Evolutionary conservation across 371 early-diverging fungal genomes (phyloP).

Genomic region (Nematocida sp.): DNA sequence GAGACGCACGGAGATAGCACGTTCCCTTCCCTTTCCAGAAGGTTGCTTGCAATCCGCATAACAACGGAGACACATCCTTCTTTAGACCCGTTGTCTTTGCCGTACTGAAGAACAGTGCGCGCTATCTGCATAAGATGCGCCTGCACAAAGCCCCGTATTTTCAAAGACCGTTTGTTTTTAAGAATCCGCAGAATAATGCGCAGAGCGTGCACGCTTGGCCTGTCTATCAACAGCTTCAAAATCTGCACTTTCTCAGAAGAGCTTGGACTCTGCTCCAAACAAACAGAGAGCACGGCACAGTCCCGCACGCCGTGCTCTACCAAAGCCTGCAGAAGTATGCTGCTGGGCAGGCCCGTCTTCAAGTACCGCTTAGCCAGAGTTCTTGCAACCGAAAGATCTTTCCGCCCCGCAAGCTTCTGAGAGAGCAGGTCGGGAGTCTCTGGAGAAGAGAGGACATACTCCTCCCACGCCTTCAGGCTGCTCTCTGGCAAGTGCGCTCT

Average conservation of each 20-base stretch:
- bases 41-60: conserved; percentile 20
- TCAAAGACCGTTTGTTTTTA: conserved; percentile 12
- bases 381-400: background rate
- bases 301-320: background rate
- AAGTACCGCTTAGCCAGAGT: background rate
- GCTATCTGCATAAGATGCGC: background rate
- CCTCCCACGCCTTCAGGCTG: background rate
- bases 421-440: background rate
- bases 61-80: too few relatives aligned
- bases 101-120: background rate
- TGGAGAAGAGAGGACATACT: background rate
- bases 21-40: conserved; percentile 30
- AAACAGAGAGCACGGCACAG: background rate
- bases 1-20: conserved; percentile 25
- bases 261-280: background rate
- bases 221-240: background rate
- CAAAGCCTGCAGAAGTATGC: background rate
- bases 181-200: background rate
- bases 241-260: background rate
- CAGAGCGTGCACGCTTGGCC: background rate
- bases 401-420: background rate
- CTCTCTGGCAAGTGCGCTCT: background rate
- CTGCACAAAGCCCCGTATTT: conserved; percentile 23
- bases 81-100: too few relatives aligned
- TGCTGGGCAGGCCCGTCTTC: background rate